Base-by-base conservation (phyloP, 495 filamentous ascomycete genomes). In the Physcia stellaris region DNA sequence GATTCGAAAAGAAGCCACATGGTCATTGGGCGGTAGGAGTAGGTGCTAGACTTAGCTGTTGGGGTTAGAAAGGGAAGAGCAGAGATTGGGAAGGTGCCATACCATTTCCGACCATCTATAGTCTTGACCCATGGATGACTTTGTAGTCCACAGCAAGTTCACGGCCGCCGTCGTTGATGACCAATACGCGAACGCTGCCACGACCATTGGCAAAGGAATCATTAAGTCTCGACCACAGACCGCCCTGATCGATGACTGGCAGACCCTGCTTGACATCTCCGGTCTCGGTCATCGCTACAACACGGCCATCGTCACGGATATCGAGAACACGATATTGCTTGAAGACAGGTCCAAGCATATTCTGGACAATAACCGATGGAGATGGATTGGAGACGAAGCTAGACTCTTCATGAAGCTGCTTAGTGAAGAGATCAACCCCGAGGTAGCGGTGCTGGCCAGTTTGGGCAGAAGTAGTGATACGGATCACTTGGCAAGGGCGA, bases 271-370 rank as follows among this genome's bases (percentile, higher is more conserved):
- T 96, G 73, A 98, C 86, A 61, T 96, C 90, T 51, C 90, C 90
- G 42, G 67, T 74, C 69, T 85, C 80, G 50, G 80, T 85, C 79
- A 86, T 84, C 57, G 79, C 78, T 40, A 82, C 79, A 35, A 85
- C 71, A 60, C 66, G 64, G 53, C 82, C 80, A 49, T 83, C 80
- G 43, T 94, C 85, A 63, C 85, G 84, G 66, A 98, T 79, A 68
- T 98, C 90, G 27, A 98, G 81, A 57, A 98, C 87, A 60, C 90
- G 86, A 79, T 98, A 98, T 71, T 94, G 93, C 83, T 96, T 96
- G 86, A 94, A 96, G 70, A 98, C 83, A 30, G 90, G 90, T 53
- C 90, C 90, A 41, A 94, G 83, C 84, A 98, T 95, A 67, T 88
- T 96, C 79, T 98, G 90, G 55, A 98, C 87, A 31, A 96, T 78